Percentiles rank a stretch among this genome's conserved stretches.
phyloP scores from a whole-genome alignment of 257 asterid species.

The Dorcoceras hygrometricum region DNA sequence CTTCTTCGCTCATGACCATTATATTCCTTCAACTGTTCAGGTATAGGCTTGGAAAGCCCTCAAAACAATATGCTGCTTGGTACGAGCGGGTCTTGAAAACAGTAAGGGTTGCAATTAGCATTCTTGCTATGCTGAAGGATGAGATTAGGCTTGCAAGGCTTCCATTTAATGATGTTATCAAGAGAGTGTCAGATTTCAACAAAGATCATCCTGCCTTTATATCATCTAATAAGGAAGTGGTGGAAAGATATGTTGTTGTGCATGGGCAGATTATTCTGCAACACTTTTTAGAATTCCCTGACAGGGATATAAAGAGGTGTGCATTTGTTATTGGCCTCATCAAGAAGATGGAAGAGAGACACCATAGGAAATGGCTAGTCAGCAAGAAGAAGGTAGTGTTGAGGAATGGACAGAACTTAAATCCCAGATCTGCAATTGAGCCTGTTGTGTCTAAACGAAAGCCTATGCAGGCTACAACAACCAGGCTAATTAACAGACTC shows the following conservation, averaged over 20 bases:
- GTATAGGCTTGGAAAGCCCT: conserved; percentile 94
- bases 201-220: conserved; percentile 68
- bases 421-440: conserved; percentile 83
- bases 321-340: conserved; percentile 68
- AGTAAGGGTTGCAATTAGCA: conserved; percentile 69
- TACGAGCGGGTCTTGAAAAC: conserved; percentile 78
- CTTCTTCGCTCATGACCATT: conserved; percentile 11
- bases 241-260: conserved; percentile 83
- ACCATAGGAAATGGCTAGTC: conserved; percentile 89
- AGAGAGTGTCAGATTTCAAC: conserved; percentile 58
- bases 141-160: conserved; percentile 75
- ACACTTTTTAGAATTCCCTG: conserved; percentile 86
- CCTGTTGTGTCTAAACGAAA: conserved; percentile 71
- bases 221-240: conserved; percentile 55
- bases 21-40: conserved; percentile 40
- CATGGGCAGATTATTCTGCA: conserved; percentile 95
- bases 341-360: conserved; percentile 86
- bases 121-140: conserved; percentile 75
- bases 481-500: conserved; percentile 75
- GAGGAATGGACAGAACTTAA: conserved; percentile 52
- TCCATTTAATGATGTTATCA: conserved; percentile 75
- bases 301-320: conserved; percentile 61
- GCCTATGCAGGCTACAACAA: conserved; percentile 96
- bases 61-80: conserved; percentile 94
- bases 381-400: conserved; percentile 75